phyloP scores from a whole-genome alignment of 176 grass and related monocot species.

The Eleusine coracana region DNA sequence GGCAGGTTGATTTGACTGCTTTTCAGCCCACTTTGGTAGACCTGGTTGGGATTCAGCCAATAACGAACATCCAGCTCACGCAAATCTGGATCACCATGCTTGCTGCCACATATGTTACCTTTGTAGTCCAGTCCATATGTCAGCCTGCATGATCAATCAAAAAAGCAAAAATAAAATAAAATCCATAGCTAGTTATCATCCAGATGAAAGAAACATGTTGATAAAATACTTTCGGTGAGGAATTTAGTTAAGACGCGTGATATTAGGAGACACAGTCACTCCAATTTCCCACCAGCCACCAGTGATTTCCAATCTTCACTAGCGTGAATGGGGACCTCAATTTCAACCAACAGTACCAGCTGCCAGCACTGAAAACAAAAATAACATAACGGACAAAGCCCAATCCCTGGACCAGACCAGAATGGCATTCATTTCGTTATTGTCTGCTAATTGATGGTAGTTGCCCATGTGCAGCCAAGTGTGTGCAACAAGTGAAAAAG shows the following conservation, averaged over 20 bases:
- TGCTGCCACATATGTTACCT: constrained; percentile 88
- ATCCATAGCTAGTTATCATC: background rate
- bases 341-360: too few species aligned
- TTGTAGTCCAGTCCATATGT: constrained; percentile 89
- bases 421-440: background rate
- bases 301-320: constrained; percentile 16
- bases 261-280: background rate
- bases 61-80: constrained; percentile 77
- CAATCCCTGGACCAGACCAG: background rate
- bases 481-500: background rate
- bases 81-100: constrained; percentile 65
- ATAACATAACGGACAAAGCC: background rate
- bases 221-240: background rate
- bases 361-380: background rate
- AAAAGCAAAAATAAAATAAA: background rate
- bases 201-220: background rate
- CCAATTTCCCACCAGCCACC: background rate
- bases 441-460: background rate
- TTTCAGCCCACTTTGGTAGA: constrained; percentile 85
- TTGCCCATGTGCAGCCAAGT: background rate
- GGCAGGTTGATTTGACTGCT: constrained; percentile 58
- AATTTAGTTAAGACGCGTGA: background rate
- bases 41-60: constrained; percentile 91
- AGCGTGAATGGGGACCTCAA: background rate
- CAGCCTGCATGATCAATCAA: constrained; percentile 52